Base-by-base conservation (phyloP, 108 stramenopile genomes). In the Asterionellopsis glacialis region DNA sequence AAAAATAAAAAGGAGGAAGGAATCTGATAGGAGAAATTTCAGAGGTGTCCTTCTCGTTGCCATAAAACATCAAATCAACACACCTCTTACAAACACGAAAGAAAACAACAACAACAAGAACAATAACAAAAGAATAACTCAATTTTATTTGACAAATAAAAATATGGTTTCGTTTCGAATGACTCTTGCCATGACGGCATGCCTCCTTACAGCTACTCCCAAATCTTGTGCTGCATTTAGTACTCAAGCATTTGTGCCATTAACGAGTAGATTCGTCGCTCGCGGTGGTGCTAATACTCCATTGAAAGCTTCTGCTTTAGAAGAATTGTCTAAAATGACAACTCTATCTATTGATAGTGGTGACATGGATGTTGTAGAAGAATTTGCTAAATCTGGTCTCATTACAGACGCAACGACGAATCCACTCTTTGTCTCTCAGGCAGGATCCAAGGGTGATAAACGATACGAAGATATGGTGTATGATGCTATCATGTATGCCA, bases 401-500 rank as follows among this genome's bases (percentile, higher is more conserved):
- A 82, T 94, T 67, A 89, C 89, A 24, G 89, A 94, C 76, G 93
- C 95, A 24, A 94, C 93, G 19, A 96, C 95, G 61, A 94, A 96
- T 67, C 95, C 95, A n/a, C 75, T 90, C 27, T 88, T 94, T 58
- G 90, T 94, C 0, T 73, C 84, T 9, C 90, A 93, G 68, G 90
- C 91, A 7, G 90, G 84, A 15, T 50, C 64, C 64, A 82, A 71
- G 59, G 90, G 88, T n/a, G 92, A 92, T 60, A 61, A 73, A 10
- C 55, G 73, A 48, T 95, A 93, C 61, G 75, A 81, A 42, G 69
- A 79, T 21, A 59, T 93, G 78, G 87, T 94, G 10, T 59, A 57
- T 47, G 84, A 82, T 63, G 93, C 95, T 59, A 70, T 96, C 15
- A 59, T 63, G 49, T 94, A 87, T 66, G 90, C 91, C 50, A 84